A percentile compares a stretch with the other conserved stretches of the same genome.
phyloP scores from a whole-genome alignment of 768 basidiomycete genomes.

The Phylloporus arenicola region DNA sequence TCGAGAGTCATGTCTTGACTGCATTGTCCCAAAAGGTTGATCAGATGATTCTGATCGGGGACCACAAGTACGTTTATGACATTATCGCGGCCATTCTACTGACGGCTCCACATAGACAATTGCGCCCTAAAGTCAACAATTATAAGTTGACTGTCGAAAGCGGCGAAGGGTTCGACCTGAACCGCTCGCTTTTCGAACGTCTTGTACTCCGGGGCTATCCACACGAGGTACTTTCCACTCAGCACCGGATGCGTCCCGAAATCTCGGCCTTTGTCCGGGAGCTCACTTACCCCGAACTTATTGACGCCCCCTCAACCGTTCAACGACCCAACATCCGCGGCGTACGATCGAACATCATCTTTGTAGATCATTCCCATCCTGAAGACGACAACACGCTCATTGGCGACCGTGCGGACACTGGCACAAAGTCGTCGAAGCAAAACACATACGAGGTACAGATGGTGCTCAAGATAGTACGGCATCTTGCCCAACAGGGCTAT shows the following conservation, averaged over 20 bases:
- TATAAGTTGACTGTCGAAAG: slow-evolving; percentile 63
- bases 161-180: slow-evolving; percentile 62
- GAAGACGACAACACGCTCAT: slow-evolving; percentile 45
- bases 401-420: slow-evolving; percentile 41
- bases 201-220: slow-evolving; percentile 58
- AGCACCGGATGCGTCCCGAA: slow-evolving; percentile 73
- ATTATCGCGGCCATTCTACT: not conserved
- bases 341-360: slow-evolving; percentile 53
- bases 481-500: slow-evolving; percentile 65
- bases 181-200: slow-evolving; percentile 63
- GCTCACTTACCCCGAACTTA: slow-evolving; percentile 64
- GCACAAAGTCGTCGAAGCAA: slow-evolving; percentile 50
- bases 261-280: slow-evolving; percentile 57
- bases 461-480: slow-evolving; percentile 59
- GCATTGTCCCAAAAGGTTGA: slow-evolving; percentile 42
- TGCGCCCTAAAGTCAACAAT: slow-evolving; percentile 67
- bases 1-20: slow-evolving; percentile 62
- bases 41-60: slow-evolving; percentile 62
- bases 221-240: slow-evolving; percentile 47
- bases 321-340: slow-evolving; percentile 49
- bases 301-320: slow-evolving; percentile 46
- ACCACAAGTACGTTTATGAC: slow-evolving; percentile 53
- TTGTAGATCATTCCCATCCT: slow-evolving; percentile 51
- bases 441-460: slow-evolving; percentile 57
- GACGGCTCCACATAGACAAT: slow-evolving; percentile 39